phyloP scores from a whole-genome alignment of 2,329 filamentous ascomycete genomes.

The Diaporthe velutina region DNA sequence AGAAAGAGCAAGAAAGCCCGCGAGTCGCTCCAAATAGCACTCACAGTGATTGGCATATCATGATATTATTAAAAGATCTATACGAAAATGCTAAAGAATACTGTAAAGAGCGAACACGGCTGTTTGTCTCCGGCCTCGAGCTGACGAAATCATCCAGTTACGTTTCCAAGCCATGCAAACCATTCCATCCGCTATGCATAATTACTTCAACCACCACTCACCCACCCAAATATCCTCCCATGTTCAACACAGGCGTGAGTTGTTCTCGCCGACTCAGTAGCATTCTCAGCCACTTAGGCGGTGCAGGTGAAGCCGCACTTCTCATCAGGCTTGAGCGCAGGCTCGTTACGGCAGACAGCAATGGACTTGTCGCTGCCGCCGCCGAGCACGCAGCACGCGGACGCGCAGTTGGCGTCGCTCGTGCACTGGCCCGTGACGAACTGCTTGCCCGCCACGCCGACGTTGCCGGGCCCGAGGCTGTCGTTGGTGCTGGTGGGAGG shows the following conservation, averaged over 20 bases:
- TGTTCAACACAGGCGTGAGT: not conserved
- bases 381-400: conserved; percentile 19
- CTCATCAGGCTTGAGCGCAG: conserved; percentile 9
- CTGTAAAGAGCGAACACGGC: not conserved
- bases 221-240: not conserved
- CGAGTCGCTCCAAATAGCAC: no score
- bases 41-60: not conserved
- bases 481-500: conserved; percentile 3
- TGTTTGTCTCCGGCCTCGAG: conserved; percentile 13
- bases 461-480: conserved; percentile 10
- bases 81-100: not conserved
- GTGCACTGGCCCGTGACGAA: conserved; percentile 33
- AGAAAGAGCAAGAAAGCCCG: accelerated
- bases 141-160: not conserved
- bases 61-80: conserved; percentile 7
- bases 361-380: conserved; percentile 18
- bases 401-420: conserved; percentile 26
- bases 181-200: conserved; percentile 12
- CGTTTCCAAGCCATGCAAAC: not conserved
- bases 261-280: no score
- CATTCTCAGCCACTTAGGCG: conserved; percentile 8
- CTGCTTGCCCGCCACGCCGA: conserved; percentile 21
- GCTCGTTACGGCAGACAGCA: conserved; percentile 26
- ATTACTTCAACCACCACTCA: not conserved
- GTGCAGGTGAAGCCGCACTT: conserved; percentile 22